Percentiles rank a stretch among this genome's conserved stretches.
phyloP scores from a whole-genome alignment of 2,329 filamentous ascomycete genomes.

The Phoma sp. region DNA sequence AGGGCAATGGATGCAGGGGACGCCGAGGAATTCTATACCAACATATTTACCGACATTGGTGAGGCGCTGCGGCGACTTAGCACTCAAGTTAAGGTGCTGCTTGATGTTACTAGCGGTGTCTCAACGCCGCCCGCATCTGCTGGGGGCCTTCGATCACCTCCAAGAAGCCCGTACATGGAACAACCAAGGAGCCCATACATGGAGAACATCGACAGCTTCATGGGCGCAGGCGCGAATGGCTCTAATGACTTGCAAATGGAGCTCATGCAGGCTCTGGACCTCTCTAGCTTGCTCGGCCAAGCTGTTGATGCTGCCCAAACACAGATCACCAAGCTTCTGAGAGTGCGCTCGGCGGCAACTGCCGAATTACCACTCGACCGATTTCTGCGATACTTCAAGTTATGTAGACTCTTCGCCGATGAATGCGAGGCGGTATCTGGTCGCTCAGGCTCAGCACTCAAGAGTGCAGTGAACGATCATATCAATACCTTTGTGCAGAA shows the following conservation, averaged over 20 bases:
- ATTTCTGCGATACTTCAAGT: constrained; percentile 81
- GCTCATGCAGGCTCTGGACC: constrained; percentile 75
- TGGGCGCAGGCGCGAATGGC: constrained; percentile 26
- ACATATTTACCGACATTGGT: constrained; percentile 84
- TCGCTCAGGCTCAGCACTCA: constrained; percentile 74
- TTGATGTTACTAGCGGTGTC: constrained; percentile 86
- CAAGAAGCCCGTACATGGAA: constrained; percentile 49
- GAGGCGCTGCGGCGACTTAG: constrained; percentile 85
- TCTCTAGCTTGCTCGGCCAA: constrained; percentile 78
- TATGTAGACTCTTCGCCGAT: constrained; percentile 83
- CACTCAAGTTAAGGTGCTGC: constrained; percentile 90
- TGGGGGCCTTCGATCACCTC: constrained; percentile 54
- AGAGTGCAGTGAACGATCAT: constrained; percentile 79
- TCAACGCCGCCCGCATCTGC: constrained; percentile 52
- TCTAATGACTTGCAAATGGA: constrained; percentile 66
- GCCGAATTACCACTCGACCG: constrained; percentile 68
- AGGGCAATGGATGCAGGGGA: constrained; percentile 82
- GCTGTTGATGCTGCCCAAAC: constrained; percentile 79
- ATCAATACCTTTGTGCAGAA: constrained; percentile 79
- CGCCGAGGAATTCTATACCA: constrained; percentile 80
- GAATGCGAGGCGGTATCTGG: constrained; percentile 87
- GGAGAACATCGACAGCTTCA: constrained; percentile 52
- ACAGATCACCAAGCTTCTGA: constrained; percentile 75
- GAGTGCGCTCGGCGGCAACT: constrained; percentile 77
- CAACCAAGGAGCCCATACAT: constrained; percentile 50